Conservation (phyloP, 176 grass and related monocot genomes). For the Musa beccarii region DNA sequence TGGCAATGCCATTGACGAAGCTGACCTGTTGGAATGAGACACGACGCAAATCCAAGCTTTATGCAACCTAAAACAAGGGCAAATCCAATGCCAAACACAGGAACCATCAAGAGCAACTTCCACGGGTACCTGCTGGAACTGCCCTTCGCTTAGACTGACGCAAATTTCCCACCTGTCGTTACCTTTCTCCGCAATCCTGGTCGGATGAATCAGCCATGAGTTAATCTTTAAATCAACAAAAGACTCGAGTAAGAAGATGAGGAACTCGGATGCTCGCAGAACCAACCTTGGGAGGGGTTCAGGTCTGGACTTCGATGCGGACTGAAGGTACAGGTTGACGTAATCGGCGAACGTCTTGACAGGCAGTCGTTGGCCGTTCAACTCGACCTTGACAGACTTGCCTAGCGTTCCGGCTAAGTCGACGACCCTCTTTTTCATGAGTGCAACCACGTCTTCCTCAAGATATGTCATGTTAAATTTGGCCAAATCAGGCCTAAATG, state of each 20-base stretch:
- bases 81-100: neutral
- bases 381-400: constrained; percentile 66
- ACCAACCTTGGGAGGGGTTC: constrained; percentile 34
- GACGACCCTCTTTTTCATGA: constrained; percentile 87
- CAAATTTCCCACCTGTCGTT: constrained; percentile 92
- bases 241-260: no score
- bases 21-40: constrained; percentile 41
- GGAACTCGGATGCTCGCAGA: neutral
- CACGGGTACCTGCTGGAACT: constrained; percentile 71
- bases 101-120: neutral
- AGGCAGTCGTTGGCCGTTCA: constrained; percentile 55
- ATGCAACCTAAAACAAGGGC: neutral
- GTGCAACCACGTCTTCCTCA: constrained; percentile 73
- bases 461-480: constrained; percentile 82
- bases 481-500: constrained; percentile 74
- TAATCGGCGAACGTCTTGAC: constrained; percentile 56
- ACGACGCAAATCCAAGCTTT: neutral
- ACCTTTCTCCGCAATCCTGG: constrained; percentile 36
- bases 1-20: constrained; percentile 87
- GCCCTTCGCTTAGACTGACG: constrained; percentile 66
- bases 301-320: constrained; percentile 22
- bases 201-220: neutral
- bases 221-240: neutral
- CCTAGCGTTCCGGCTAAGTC: constrained; percentile 79
- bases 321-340: constrained; percentile 49